A percentile compares a stretch with the other conserved stretches of the same genome.
Conservation (phyloP, 495 filamentous ascomycete genomes). For the Venustampulla echinocandica region DNA sequence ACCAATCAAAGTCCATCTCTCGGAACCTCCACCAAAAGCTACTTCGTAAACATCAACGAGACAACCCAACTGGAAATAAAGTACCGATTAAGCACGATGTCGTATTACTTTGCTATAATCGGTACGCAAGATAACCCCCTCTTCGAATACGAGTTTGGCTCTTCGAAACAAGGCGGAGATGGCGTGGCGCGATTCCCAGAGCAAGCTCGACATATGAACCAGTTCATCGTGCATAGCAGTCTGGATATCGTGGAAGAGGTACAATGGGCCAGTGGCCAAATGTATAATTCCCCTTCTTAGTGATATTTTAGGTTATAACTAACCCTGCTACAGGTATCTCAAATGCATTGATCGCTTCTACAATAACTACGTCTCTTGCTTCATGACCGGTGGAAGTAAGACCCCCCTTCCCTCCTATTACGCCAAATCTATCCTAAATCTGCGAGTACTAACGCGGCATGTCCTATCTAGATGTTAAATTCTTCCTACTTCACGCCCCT, state of each 20-base stretch:
- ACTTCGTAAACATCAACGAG: neutral
- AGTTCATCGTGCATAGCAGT: conserved; percentile 89
- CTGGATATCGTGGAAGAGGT: conserved; percentile 92
- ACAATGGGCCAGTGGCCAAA: conserved; percentile 76
- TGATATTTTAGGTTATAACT: neutral
- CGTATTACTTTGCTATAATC: conserved; percentile 93
- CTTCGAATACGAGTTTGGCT: conserved; percentile 94
- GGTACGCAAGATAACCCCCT: conserved; percentile 89
- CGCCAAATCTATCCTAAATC: conserved; percentile 3
- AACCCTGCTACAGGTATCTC: conserved; percentile 59
- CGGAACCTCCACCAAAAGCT: conserved; percentile 2
- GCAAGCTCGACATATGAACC: conserved; percentile 85
- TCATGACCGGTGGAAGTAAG: conserved; percentile 67
- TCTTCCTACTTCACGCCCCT: conserved; percentile 82
- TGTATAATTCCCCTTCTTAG: conserved; percentile 38
- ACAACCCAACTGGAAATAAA: neutral
- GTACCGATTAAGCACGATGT: conserved; percentile 47
- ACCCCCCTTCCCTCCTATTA: conserved; percentile 2
- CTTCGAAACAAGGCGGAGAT: conserved; percentile 87
- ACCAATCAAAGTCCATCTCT: conserved; percentile 17
- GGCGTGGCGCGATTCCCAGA: conserved; percentile 79
- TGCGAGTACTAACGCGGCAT: no score
- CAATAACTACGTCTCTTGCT: conserved; percentile 81
- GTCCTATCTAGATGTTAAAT: conserved; percentile 60
- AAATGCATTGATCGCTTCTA: conserved; percentile 93